phyloP scores from a whole-genome alignment of 805 yeast species.

The Yarrowia hollandica region DNA sequence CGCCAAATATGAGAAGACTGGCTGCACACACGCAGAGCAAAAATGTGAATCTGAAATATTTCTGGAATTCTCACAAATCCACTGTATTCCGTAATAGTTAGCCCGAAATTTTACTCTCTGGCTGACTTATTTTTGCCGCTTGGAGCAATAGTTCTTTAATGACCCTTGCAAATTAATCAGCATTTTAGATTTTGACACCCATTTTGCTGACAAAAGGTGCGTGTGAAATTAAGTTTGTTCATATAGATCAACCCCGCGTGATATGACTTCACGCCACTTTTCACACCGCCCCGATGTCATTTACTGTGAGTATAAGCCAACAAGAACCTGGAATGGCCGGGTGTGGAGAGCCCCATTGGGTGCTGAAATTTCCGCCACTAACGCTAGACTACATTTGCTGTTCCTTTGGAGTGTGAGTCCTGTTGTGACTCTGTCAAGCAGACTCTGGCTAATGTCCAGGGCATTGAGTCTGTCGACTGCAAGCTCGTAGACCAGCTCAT shows the following conservation, averaged over 20 bases:
- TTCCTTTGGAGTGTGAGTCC: constrained; percentile 74
- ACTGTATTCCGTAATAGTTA: too few species aligned
- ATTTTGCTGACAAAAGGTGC: constrained; percentile 8
- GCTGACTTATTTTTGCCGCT: too few species aligned
- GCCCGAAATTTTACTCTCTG: too few species aligned
- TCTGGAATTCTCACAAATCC: too few species aligned
- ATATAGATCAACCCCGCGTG: constrained; percentile 15
- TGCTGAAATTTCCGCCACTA: neutral
- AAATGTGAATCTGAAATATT: too few species aligned
- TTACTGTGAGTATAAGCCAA: constrained; percentile 23
- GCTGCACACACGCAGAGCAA: too few species aligned
- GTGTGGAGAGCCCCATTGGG: neutral
- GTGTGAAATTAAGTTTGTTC: constrained; percentile 12
- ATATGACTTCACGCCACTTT: constrained; percentile 14
- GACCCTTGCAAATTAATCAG: neutral
- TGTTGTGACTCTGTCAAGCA: constrained; percentile 63
- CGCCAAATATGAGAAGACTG: neutral
- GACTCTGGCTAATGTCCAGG: constrained; percentile 52
- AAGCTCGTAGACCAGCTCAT: constrained; percentile 63
- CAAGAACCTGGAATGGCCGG: constrained; percentile 30
- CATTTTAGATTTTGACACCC: neutral
- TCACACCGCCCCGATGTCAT: constrained; percentile 15
- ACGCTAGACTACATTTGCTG: constrained; percentile 71
- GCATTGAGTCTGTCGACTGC: constrained; percentile 52
- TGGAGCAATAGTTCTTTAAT: too few species aligned